Base-by-base conservation (phyloP, 1,139 yeast genomes). In the Yamadazyma pseudoaaseri region DNA sequence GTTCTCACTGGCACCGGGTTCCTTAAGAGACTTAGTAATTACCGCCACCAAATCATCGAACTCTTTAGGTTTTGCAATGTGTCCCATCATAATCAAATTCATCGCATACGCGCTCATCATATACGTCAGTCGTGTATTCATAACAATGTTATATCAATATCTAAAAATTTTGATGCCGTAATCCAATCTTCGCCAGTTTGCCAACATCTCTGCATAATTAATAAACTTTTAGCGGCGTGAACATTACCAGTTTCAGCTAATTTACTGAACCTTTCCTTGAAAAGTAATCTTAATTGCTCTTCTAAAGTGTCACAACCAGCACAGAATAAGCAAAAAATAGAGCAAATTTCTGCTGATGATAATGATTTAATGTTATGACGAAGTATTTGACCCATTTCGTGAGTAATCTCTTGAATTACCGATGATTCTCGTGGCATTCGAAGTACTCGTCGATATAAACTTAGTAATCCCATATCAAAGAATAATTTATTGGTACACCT, bases 241-340 rank as follows among this genome's bases (percentile, higher is more conserved):
- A 62, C 56, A 20, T 74, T 67, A 0, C 85, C 86, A 45, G 59
- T 58, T 8, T 54, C 55, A 6, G 58, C 60, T 35, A 79, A 51
- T 7, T 48, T 46, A 1, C 49, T 45, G 39, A 79, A 60, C 38
- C 80, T 59, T 2, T 56, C 49, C 13, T 51, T 39, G 45, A 67
- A 75, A 17, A 72, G 58, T 1, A 42, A 40, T 30, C 73, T 58
- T 38, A 52, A 48, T 1, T 50, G 48, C 1, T 47, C 47, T 35
- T 70, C 66, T 11, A 68, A 40, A 6, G 74, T 65, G 41, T 80
- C 86, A 56, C 83, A 76, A 4, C 79, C 86, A 31, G 80, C 77
- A 30, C 77, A 65, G 48, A 80, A 79, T 9, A 71, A 49, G 21
- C 81, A 73, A 39, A 78, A 75, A 1, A 77, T 63, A 3, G 76